Conservation (phyloP, 345 rosid genomes). For the Citrus unshiu region DNA sequence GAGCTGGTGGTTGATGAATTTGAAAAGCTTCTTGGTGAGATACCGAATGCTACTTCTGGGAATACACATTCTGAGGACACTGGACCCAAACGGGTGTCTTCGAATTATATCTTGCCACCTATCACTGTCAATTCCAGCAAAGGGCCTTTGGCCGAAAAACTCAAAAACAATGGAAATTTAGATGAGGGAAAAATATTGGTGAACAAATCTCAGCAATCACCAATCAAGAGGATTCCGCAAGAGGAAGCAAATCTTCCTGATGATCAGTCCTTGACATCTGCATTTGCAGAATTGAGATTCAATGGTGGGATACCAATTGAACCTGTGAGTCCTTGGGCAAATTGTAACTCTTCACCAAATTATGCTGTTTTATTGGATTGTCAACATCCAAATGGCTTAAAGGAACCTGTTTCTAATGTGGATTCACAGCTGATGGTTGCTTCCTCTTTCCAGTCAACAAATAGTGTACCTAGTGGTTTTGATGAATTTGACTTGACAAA, state of each 20-base stretch:
- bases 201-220: constrained; percentile 25
- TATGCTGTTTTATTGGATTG: constrained; percentile 25
- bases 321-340: constrained; percentile 18
- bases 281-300: constrained; percentile 46
- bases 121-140: constrained; percentile 36
- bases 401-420: constrained; percentile 17
- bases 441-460: constrained; percentile 35
- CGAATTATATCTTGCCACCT: constrained; percentile 24
- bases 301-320: constrained; percentile 12
- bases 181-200: constrained; percentile 20
- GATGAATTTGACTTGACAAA: constrained; percentile 32
- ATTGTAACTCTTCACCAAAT: constrained; percentile 22
- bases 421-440: constrained; percentile 28
- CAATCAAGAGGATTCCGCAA: constrained; percentile 24
- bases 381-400: constrained; percentile 26
- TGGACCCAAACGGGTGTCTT: constrained; percentile 23
- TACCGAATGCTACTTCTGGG: constrained; percentile 70
- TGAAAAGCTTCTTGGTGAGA: constrained; percentile 78
- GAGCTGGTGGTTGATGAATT: constrained; percentile 67
- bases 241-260: constrained; percentile 50
- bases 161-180: constrained; percentile 26
- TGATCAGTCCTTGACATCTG: constrained; percentile 50
- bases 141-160: constrained; percentile 27
- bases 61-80: constrained; percentile 40
- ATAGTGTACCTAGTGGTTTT: constrained; percentile 29